phyloP scores from a whole-genome alignment of 106 monocot species.

The Allium fistulosum region DNA sequence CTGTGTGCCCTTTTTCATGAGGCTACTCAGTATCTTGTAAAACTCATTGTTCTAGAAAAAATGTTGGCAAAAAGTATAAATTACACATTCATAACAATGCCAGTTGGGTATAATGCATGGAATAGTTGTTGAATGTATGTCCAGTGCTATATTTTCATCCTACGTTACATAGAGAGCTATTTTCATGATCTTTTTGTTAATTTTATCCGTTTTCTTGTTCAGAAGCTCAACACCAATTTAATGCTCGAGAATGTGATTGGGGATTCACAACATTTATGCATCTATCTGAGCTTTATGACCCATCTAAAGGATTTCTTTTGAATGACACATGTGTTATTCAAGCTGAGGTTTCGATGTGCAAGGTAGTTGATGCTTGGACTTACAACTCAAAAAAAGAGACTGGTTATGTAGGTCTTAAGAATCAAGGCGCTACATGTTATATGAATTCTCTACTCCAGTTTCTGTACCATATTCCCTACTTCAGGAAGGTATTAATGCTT shows the following conservation, averaged over 20 bases:
- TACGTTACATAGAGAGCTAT: background rate
- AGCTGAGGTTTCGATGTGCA: slow-evolving; percentile 59
- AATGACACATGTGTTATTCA: slow-evolving; percentile 49
- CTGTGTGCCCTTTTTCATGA: too few species aligned
- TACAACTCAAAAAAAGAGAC: slow-evolving; percentile 72
- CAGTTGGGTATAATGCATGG: background rate
- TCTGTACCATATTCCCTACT: slow-evolving; percentile 66
- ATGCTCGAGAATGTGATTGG: slow-evolving; percentile 69
- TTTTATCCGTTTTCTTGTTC: slow-evolving; percentile 11
- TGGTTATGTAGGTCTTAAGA: slow-evolving; percentile 71
- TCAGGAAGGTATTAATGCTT: slow-evolving; percentile 42
- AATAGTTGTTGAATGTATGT: background rate
- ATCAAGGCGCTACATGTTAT: slow-evolving; percentile 73
- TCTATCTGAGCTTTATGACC: slow-evolving; percentile 57
- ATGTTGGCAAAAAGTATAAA: too few species aligned
- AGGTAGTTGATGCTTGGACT: slow-evolving; percentile 48
- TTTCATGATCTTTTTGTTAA: background rate
- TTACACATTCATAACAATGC: too few species aligned
- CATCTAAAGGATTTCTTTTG: slow-evolving; percentile 40
- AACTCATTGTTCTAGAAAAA: too few species aligned
- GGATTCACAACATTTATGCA: slow-evolving; percentile 76
- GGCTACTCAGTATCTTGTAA: too few species aligned
- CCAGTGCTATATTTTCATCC: background rate
- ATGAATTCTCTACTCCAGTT: slow-evolving; percentile 74
- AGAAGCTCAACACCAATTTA: slow-evolving; percentile 67